Evolutionary conservation across 495 filamentous ascomycete species (phyloP).

Genomic region (Neurospora tetraspora): DNA sequence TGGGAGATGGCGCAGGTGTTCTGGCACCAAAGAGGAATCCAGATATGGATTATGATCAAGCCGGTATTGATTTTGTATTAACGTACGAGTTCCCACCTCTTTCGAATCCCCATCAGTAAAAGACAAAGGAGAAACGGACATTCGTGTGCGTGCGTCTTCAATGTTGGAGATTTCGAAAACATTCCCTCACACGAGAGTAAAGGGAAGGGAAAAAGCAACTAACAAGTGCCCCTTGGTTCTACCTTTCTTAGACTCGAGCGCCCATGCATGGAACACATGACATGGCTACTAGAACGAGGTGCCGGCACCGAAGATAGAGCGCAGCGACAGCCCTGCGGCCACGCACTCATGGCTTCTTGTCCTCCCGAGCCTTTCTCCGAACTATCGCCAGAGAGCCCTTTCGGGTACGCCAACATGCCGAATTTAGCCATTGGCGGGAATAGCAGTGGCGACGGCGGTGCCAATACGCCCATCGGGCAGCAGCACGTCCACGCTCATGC

Average conservation of each 20-base stretch:
- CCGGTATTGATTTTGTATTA: constrained; percentile 92
- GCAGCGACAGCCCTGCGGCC: constrained; percentile 48
- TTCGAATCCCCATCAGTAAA: neutral
- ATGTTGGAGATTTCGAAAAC: neutral
- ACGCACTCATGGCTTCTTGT: constrained; percentile 84
- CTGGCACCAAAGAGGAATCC: constrained; percentile 21
- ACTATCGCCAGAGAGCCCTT: constrained; percentile 38
- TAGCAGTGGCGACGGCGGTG: constrained; percentile 1
- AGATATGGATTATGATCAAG: constrained; percentile 69
- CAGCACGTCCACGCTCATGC: neutral
- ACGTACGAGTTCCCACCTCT: constrained; percentile 55
- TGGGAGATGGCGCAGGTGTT: constrained; percentile 4
- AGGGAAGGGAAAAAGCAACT: constrained; percentile 5
- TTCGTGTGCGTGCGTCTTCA: neutral
- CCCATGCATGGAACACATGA: constrained; percentile 91
- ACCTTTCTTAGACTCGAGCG: constrained; percentile 64
- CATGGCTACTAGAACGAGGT: constrained; percentile 55
- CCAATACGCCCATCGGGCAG: constrained; percentile 3
- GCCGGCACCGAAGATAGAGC: constrained; percentile 33
- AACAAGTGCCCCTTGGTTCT: constrained; percentile 7
- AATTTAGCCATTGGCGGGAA: neutral
- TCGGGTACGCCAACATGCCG: constrained; percentile 27
- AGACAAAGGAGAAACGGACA: neutral
- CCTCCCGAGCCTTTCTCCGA: constrained; percentile 52
- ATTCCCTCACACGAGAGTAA: neutral